Base-by-base conservation (phyloP, 257 asterid species). In the Osmanthus fragrans region DNA sequence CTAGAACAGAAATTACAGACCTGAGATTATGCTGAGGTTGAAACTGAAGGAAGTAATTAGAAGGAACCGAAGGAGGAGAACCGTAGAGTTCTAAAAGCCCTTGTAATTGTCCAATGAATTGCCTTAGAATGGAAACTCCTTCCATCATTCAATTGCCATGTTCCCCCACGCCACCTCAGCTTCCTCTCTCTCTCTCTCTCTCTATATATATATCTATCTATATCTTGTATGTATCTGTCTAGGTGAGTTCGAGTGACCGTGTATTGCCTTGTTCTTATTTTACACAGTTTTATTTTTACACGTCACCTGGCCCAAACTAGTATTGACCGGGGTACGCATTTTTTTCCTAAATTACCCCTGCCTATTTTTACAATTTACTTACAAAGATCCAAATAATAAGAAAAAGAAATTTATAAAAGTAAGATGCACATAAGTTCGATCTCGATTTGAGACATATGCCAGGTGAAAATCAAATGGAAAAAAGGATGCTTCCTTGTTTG, bases 81-180 rank as follows among this genome's bases (percentile, higher is more conserved):
- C 89, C 96, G 88, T 87, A 85, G 88, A 87, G 90, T 72, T 92
- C 87, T 49, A 88, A 80, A 51, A 93, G 82, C 84, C 87, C 89
- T 86, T 91, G 89, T 84, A 91, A 80, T 84, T 93, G 97, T 60
- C 92, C 97, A 82, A 95, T 95, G 73, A 95, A 90, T 86, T 95
- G 98, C 91, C 97, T 88, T 75, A 93, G 88, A 96, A 93, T 93
- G 92, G 93, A 90, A 85, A 89, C 81, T 76, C 83, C 86, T 78
- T 85, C 92, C 88, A 86, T 84, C 88, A 77, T 80, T 80, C 87
- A 87, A 83, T 88, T 74, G 73, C 87, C 83, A 79, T 60, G 37
- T 75, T 74, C 76, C 47, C 70, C 37, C 75, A 69, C 18, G 76
- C 80, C 73, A 81, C 60, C 51, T 73, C 39, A 51, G 40, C 71